These are phyloP conservation scores for Proteromonas lacertae DNA, from an alignment of 352 stramenopile species.

Conservation along the genomic window DNA sequence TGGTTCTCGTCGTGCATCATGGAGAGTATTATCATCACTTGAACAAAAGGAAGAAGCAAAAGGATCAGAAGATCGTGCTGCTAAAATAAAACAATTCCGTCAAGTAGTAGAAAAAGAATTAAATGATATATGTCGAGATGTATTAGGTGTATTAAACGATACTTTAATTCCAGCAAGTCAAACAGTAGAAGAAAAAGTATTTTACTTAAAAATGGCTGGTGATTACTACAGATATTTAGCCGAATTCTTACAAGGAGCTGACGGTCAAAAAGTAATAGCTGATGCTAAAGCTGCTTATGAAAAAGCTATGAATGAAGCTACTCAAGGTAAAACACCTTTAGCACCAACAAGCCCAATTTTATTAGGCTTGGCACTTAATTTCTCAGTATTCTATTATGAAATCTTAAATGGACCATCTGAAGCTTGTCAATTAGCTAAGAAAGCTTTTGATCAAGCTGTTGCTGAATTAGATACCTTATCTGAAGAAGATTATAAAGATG, in stretches of 20 bases:
- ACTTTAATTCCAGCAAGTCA: slow-evolving; percentile 91
- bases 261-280: slow-evolving; percentile 55
- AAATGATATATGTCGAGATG: slow-evolving; percentile 81
- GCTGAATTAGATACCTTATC: too few relatives aligned
- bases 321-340: slow-evolving; percentile 70
- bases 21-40: too few relatives aligned
- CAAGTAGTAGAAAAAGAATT: too few relatives aligned
- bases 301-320: too few relatives aligned
- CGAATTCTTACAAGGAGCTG: slow-evolving; percentile 80
- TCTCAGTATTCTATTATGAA: slow-evolving; percentile 96
- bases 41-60: too few relatives aligned
- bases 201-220: slow-evolving; percentile 99
- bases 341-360: slow-evolving; percentile 90
- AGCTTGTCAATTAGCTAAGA: too few relatives aligned
- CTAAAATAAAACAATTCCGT: slow-evolving; percentile 71
- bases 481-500: too few relatives aligned
- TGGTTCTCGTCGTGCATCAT: too few relatives aligned
- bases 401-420: slow-evolving; percentile 93
- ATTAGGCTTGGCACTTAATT: slow-evolving; percentile 91
- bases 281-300: slow-evolving; percentile 44
- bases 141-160: slow-evolving; percentile 83
- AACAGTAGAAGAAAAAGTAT: too few relatives aligned
- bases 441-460: too few relatives aligned
- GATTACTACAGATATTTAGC: slow-evolving; percentile 97
- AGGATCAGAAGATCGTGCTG: too few relatives aligned